Evolutionary conservation across 2,329 filamentous ascomycete species (phyloP).

Genomic region (Nemania sp.): DNA sequence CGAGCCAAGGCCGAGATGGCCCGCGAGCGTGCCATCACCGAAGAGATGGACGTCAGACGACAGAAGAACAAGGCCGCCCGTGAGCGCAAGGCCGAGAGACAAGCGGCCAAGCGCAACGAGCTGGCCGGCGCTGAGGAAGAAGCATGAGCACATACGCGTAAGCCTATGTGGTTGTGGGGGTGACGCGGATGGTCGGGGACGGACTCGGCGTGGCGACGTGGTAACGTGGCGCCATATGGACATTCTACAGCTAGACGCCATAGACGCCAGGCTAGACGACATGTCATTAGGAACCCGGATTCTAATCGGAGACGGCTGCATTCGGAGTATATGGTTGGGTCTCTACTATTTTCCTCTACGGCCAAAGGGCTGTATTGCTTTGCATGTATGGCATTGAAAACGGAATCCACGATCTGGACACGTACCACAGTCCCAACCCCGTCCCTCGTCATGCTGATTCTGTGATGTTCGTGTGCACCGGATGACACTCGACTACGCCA

Average conservation of each 20-base stretch:
- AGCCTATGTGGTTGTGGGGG: slow-evolving; percentile 9
- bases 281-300: slow-evolving; percentile 39
- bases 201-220: slow-evolving; percentile 37
- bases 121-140: slow-evolving; percentile 71
- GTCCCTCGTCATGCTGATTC: background rate
- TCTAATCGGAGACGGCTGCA: slow-evolving; percentile 43
- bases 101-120: slow-evolving; percentile 86
- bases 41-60: slow-evolving; percentile 99
- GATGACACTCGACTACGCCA: no score
- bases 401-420: slow-evolving; percentile 55
- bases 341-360: slow-evolving; percentile 46
- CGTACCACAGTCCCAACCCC: slow-evolving; percentile 14
- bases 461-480: background rate
- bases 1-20: slow-evolving; percentile 99
- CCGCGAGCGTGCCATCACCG: slow-evolving; percentile 93
- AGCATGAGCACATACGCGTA: slow-evolving; percentile 44
- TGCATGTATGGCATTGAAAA: slow-evolving; percentile 61
- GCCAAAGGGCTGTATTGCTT: slow-evolving; percentile 41
- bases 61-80: slow-evolving; percentile 99
- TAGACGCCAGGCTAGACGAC: slow-evolving; percentile 35
- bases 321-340: slow-evolving; percentile 56
- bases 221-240: slow-evolving; percentile 37
- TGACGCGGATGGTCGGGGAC: slow-evolving; percentile 6
- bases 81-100: slow-evolving; percentile 96
- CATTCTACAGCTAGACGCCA: slow-evolving; percentile 36